Base-by-base conservation (phyloP, 192 early-diverging fungal genomes). In the Chytriomyces confervae region DNA sequence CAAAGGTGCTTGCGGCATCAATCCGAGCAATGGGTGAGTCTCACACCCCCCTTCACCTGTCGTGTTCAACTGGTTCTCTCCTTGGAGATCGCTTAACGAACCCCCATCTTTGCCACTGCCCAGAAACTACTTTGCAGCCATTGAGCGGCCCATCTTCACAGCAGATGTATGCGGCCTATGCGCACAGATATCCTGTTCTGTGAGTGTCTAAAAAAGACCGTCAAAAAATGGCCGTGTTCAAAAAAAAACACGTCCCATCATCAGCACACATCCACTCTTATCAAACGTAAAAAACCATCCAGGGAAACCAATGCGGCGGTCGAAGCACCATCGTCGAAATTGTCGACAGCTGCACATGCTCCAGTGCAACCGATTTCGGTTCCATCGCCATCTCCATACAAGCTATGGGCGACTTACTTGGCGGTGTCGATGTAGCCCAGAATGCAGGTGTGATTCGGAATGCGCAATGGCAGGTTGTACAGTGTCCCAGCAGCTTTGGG, bases 71-170 rank as follows among this genome's bases (percentile, higher is more conserved):
- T 36, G 36, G 24, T 27, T 27, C 24, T 36, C 0, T 36, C 2
- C 36, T 36, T 36, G 36, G 36, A 36, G 36, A 4, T 36, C 36
- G 36, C 36, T 36, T 36, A 36, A 36, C 36, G 36, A 65, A 3
- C 63, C 1, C 63, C 20, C 16, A 3, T 57, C 53, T n/a, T 20
- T 57, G 16, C 24, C 11, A 23, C 24, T 20, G 13, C 63, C 16
- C 20, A 65, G 63, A 65, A 65, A 65, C 63, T 65, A 65, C 63
- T 65, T 65, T 65, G 63, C 63, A 13, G 63, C 63, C 27, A 29
- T 65, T 13, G 20, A 23, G 5, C 63, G 11, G 11, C 36, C 63
- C 16, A 23, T 65, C 24, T 65, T 65, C 27, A 29, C 63, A 11
- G 16, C 16, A 16, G 36, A 16, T 16, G 63, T 43, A 16, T 65